Evolutionary conservation across 768 basidiomycete species (phyloP).

Genomic region (Mrakia gelida): DNA sequence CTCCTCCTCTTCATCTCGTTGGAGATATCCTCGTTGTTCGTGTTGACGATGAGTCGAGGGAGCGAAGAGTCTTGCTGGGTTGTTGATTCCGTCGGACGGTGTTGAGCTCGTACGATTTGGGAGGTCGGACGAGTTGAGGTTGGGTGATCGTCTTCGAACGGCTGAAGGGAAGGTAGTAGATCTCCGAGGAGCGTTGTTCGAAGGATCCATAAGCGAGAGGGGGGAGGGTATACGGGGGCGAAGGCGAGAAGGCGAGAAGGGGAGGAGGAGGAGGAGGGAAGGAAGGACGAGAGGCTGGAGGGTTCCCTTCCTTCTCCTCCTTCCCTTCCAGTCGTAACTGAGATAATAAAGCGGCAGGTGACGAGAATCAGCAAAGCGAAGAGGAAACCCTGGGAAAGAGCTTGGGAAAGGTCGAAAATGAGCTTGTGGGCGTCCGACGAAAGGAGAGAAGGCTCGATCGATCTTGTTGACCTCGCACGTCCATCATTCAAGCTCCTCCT

Average conservation of each 20-base stretch:
- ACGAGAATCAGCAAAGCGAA: not conserved
- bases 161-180: not conserved
- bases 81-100: not conserved
- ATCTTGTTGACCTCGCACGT: too few species aligned
- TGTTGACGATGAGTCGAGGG: not conserved
- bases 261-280: not conserved
- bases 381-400: too few species aligned
- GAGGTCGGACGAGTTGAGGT: constrained; percentile 2
- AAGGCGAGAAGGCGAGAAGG: not conserved
- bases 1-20: not conserved
- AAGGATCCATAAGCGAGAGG: not conserved
- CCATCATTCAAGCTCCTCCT: not conserved
- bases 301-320: not conserved
- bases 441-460: not conserved
- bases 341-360: not conserved
- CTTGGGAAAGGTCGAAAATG: too few species aligned
- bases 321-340: not conserved
- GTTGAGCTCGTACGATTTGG: not conserved
- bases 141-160: not conserved
- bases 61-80: not conserved
- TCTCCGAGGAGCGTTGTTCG: not conserved
- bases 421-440: not conserved
- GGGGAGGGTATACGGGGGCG: not conserved
- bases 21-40: not conserved
- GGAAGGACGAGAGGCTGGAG: not conserved